Conservation (phyloP, 495 filamentous ascomycete genomes). For the Daldinia vernicosa region DNA sequence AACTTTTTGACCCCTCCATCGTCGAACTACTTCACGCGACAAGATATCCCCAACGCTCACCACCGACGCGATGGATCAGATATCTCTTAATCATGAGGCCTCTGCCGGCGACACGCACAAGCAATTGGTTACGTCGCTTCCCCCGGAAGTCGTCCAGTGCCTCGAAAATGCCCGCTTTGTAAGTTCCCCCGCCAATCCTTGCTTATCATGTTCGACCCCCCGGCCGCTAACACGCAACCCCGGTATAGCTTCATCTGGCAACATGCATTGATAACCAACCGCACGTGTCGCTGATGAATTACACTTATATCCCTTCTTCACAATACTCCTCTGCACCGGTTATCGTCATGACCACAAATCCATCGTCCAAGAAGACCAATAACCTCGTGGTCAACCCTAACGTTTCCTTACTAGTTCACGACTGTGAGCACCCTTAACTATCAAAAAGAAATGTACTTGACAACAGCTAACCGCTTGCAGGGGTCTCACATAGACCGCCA, state of each 20-base stretch:
- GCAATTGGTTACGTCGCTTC: slow-evolving; percentile 72
- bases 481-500: slow-evolving; percentile 91
- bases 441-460: background rate
- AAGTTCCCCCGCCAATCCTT: slow-evolving; percentile 43
- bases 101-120: slow-evolving; percentile 77
- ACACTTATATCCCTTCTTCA: slow-evolving; percentile 91
- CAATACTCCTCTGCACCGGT: slow-evolving; percentile 76
- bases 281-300: slow-evolving; percentile 98
- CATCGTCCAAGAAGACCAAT: slow-evolving; percentile 85
- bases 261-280: slow-evolving; percentile 84
- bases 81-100: slow-evolving; percentile 77
- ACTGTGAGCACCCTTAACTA: slow-evolving; percentile 64
- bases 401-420: slow-evolving; percentile 94
- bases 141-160: slow-evolving; percentile 85
- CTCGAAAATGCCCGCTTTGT: slow-evolving; percentile 96
- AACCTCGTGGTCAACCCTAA: slow-evolving; percentile 88
- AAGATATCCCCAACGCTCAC: background rate
- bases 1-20: slow-evolving; percentile 15
- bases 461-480: slow-evolving; percentile 27
- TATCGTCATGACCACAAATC: slow-evolving; percentile 94
- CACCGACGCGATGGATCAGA: slow-evolving; percentile 51
- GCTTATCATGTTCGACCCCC: background rate
- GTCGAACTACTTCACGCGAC: slow-evolving; percentile 24
- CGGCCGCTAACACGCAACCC: slow-evolving; percentile 17
- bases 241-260: slow-evolving; percentile 84